Conservation (phyloP, 805 yeast species). For the Metschnikowia lochheadii region DNA sequence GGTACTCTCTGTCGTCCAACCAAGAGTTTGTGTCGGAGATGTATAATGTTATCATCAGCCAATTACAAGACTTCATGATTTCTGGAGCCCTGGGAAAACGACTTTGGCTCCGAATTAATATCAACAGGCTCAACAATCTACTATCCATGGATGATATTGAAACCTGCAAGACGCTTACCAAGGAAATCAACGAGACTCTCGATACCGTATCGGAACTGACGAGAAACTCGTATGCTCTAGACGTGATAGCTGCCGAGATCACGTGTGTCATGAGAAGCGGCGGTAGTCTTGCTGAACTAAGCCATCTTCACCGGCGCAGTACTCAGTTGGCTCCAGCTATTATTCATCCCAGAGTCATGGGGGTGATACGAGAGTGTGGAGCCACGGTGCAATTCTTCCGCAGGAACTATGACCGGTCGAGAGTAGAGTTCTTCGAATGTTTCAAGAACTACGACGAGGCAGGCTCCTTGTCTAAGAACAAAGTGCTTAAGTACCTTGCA, state of each 20-base stretch:
- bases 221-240: constrained; percentile 48
- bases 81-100: constrained; percentile 24
- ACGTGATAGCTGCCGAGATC: constrained; percentile 64
- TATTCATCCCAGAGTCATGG: constrained; percentile 72
- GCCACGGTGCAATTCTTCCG: constrained; percentile 63
- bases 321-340: constrained; percentile 51
- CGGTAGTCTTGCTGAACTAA: constrained; percentile 34
- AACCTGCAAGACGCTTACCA: constrained; percentile 33
- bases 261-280: constrained; percentile 41
- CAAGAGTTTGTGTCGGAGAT: constrained; percentile 26
- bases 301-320: constrained; percentile 45
- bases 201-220: constrained; percentile 41
- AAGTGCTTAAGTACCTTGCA: constrained; percentile 57
- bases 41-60: constrained; percentile 29
- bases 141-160: constrained; percentile 27
- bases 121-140: constrained; percentile 41
- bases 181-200: constrained; percentile 35
- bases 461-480: constrained; percentile 45
- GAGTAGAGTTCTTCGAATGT: constrained; percentile 56
- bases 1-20: constrained; percentile 28
- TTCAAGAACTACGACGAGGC: constrained; percentile 44
- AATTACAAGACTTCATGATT: constrained; percentile 18
- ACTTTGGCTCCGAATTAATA: constrained; percentile 44
- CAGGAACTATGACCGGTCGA: constrained; percentile 55
- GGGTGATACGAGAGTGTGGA: constrained; percentile 72